These are phyloP conservation scores for Lasiosphaeris hirsuta DNA, from an alignment of 495 filamentous ascomycete species.

Conservation along the genomic window DNA sequence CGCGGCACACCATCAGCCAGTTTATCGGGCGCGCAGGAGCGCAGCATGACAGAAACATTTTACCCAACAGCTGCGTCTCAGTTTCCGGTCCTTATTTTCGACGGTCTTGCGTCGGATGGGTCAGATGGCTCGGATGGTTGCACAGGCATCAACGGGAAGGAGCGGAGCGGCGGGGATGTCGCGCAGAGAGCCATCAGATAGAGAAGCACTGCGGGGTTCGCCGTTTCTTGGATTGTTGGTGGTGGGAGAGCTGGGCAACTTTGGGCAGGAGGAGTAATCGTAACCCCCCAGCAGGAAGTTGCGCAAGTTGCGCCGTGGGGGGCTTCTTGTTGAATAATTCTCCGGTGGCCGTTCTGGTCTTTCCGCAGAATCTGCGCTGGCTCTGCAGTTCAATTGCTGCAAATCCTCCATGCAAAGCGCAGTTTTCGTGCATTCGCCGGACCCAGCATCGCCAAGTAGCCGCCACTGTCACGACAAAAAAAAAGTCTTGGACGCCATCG, in stretches of 20 bases:
- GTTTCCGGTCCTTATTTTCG: neutral
- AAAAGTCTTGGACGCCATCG: neutral
- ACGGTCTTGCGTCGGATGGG: neutral
- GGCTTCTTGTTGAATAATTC: too few relatives aligned
- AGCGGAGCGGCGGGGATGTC: too few relatives aligned
- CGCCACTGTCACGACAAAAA: neutral
- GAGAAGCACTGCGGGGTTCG: too few relatives aligned
- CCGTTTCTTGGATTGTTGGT: too few relatives aligned
- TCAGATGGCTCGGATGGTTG: too few relatives aligned
- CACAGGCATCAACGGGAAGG: too few relatives aligned
- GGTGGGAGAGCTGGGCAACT: conserved; percentile 11
- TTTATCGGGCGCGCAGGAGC: neutral
- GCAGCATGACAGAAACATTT: conserved; percentile 5
- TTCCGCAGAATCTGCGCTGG: too few relatives aligned
- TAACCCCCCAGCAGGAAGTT: too few relatives aligned
- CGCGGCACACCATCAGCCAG: neutral
- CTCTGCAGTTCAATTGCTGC: too few relatives aligned
- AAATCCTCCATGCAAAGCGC: neutral
- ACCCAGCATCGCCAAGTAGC: neutral
- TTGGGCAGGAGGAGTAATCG: conserved; percentile 12
- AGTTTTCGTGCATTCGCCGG: neutral
- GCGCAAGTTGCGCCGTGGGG: too few relatives aligned
- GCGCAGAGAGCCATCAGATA: too few relatives aligned
- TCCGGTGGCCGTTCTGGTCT: too few relatives aligned
- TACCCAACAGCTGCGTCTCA: neutral